Conservation (phyloP, 1,284 basidiomycete species). For the Ceratorhiza oryzae-sativae region DNA sequence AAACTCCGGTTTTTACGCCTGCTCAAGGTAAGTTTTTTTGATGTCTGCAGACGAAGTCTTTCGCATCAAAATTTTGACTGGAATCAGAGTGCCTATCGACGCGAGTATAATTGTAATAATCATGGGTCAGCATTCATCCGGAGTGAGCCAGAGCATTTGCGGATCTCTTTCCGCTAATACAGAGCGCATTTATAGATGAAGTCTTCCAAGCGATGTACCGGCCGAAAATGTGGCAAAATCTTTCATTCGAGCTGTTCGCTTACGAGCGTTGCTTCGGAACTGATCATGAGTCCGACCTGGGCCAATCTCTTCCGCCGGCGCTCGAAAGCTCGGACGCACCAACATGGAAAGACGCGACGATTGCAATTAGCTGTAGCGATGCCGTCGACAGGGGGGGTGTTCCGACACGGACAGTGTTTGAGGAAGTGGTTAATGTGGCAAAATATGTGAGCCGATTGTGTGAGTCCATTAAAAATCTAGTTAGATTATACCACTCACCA, state of each 20-base stretch:
- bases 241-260: background rate
- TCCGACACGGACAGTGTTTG: slow-evolving; percentile 15
- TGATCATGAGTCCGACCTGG: background rate
- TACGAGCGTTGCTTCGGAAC: background rate
- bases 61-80: too few relatives aligned
- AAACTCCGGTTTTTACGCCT: too few relatives aligned
- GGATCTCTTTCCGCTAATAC: background rate
- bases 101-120: background rate
- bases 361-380: slow-evolving; percentile 39
- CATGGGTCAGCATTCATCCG: background rate
- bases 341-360: background rate
- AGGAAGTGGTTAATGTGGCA: background rate
- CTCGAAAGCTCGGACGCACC: background rate
- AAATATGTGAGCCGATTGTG: background rate
- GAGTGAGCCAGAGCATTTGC: background rate
- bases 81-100: too few relatives aligned
- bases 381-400: slow-evolving; percentile 31
- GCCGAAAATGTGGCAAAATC: background rate
- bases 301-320: background rate
- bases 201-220: background rate
- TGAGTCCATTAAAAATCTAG: background rate
- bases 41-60: too few relatives aligned
- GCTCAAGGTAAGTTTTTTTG: too few relatives aligned
- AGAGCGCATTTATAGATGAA: background rate
- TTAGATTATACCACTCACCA: background rate